Evolutionary conservation across 306 rosid species (phyloP).

Genomic region (Mimosa pudica): DNA sequence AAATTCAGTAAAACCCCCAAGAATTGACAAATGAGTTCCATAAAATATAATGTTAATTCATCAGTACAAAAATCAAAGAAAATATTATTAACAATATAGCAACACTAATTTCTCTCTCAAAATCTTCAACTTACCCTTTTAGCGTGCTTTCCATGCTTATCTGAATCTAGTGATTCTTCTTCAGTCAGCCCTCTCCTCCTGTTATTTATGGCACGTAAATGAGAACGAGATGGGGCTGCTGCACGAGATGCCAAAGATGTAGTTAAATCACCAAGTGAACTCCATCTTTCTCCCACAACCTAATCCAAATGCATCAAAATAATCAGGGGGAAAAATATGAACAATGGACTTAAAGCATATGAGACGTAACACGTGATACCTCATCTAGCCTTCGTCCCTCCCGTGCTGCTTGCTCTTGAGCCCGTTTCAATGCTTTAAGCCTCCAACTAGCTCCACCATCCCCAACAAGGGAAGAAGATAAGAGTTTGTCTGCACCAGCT

Average conservation of each 20-base stretch:
- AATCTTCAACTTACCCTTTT: slow-evolving; percentile 63
- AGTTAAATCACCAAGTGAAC: slow-evolving; percentile 76
- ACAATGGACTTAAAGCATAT: slow-evolving; percentile 9
- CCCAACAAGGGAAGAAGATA: slow-evolving; percentile 78
- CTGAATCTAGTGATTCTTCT: slow-evolving; percentile 47
- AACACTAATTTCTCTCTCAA: slow-evolving; percentile 12
- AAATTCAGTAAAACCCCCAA: slow-evolving; percentile 23
- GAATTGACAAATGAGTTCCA: slow-evolving; percentile 11
- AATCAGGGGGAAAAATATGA: not conserved
- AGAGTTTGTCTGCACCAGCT: slow-evolving; percentile 46
- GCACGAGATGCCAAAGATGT: slow-evolving; percentile 64
- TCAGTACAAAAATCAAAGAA: not conserved
- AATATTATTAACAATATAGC: not conserved
- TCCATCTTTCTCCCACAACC: slow-evolving; percentile 90
- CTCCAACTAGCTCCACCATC: slow-evolving; percentile 99
- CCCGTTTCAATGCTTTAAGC: slow-evolving; percentile 93
- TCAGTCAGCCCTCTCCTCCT: slow-evolving; percentile 64
- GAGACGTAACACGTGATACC: slow-evolving; percentile 47
- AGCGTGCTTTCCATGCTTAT: slow-evolving; percentile 42
- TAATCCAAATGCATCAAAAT: slow-evolving; percentile 34
- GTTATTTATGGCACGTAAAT: slow-evolving; percentile 72
- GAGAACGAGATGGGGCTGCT: slow-evolving; percentile 93
- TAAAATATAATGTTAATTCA: slow-evolving; percentile 22
- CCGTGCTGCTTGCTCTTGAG: slow-evolving; percentile 87
- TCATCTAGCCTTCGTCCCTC: slow-evolving; percentile 66